Conservation (phyloP, 495 filamentous ascomycete genomes). For the Aspergillus diversus region DNA sequence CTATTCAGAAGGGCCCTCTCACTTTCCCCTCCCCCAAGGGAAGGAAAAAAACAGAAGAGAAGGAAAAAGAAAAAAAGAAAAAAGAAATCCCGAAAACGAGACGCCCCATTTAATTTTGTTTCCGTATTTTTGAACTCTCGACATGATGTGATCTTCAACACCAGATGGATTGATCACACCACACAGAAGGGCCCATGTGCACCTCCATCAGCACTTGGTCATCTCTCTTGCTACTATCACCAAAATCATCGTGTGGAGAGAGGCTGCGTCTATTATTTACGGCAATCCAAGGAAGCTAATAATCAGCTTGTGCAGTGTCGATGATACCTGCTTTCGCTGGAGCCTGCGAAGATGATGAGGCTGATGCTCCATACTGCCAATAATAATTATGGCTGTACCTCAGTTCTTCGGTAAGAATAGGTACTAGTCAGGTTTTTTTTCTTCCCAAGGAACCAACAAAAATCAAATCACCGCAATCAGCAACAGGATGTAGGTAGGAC, state of each 20-base stretch:
- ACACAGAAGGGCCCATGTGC: neutral
- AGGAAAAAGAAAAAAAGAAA: neutral
- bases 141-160: slow-evolving; percentile 9
- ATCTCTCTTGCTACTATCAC: neutral
- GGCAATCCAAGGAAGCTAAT: neutral
- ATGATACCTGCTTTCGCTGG: neutral
- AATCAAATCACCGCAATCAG: slow-evolving; percentile 4
- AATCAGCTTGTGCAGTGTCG: neutral
- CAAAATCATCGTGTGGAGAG: slow-evolving; percentile 1
- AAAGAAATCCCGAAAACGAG: neutral
- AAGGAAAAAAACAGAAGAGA: neutral
- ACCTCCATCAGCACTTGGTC: slow-evolving; percentile 5
- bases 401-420: neutral
- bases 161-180: neutral
- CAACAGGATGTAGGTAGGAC: neutral
- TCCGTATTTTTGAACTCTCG: neutral
- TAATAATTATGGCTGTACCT: neutral
- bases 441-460: neutral
- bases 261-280: neutral
- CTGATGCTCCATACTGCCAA: neutral
- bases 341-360: slow-evolving; percentile 1
- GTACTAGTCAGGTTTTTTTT: neutral
- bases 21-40: neutral
- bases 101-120: neutral
- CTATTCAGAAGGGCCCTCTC: neutral